Evolutionary conservation across 2,329 filamentous ascomycete species (phyloP).

Genomic region (Neoscytalidium dimidiatum): DNA sequence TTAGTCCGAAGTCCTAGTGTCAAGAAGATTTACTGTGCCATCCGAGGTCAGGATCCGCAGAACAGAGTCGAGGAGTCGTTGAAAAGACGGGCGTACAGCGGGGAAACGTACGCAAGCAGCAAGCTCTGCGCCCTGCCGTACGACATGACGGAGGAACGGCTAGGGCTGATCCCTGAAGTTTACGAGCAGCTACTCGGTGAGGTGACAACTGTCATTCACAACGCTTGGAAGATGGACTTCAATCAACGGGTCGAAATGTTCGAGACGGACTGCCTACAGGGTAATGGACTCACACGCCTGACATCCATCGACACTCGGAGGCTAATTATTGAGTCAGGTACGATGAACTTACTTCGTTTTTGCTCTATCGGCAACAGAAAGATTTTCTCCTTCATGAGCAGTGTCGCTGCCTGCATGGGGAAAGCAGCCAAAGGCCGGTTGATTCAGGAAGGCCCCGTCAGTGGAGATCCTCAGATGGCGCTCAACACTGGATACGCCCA

Average conservation of each 20-base stretch:
- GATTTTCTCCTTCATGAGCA: slow-evolving; percentile 21
- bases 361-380: slow-evolving; percentile 27
- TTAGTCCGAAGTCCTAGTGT: slow-evolving; percentile 8
- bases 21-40: slow-evolving; percentile 16
- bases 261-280: slow-evolving; percentile 30
- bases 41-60: slow-evolving; percentile 22
- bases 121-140: background rate
- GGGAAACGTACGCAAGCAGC: slow-evolving; percentile 24
- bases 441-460: slow-evolving; percentile 16
- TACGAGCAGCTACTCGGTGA: slow-evolving; percentile 24
- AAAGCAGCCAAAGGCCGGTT: background rate
- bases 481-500: slow-evolving; percentile 21
- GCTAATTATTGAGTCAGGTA: slow-evolving; percentile 21
- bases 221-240: slow-evolving; percentile 37
- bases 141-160: slow-evolving; percentile 16
- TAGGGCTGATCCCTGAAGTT: background rate
- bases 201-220: slow-evolving; percentile 30
- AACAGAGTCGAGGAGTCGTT: slow-evolving; percentile 28
- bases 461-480: slow-evolving; percentile 13
- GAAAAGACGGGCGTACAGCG: slow-evolving; percentile 12
- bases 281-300: background rate
- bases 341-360: slow-evolving; percentile 32
- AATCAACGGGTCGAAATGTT: slow-evolving; percentile 31
- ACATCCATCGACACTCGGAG: background rate
- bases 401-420: slow-evolving; percentile 21